Percentiles rank a stretch among this genome's conserved stretches.
phyloP scores from a whole-genome alignment of 2,329 filamentous ascomycete genomes.

The Fusarium mangiferae region DNA sequence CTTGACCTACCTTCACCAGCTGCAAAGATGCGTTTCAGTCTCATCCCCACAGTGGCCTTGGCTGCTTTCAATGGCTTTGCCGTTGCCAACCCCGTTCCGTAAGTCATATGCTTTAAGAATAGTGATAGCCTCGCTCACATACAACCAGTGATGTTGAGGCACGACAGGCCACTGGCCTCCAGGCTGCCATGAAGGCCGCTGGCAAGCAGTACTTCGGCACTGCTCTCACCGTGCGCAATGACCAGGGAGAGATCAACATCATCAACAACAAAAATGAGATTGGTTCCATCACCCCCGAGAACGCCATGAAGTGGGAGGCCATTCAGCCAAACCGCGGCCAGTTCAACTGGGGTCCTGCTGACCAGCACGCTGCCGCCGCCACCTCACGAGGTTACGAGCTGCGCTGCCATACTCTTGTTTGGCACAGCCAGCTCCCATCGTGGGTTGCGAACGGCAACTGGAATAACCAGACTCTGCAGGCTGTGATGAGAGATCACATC shows the following conservation, averaged over 20 bases:
- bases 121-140: not conserved
- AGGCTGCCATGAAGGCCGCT: slow-evolving; percentile 8
- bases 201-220: slow-evolving; percentile 21
- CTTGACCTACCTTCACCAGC: not conserved
- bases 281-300: slow-evolving; percentile 9
- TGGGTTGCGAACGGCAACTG: slow-evolving; percentile 19
- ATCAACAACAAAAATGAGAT: slow-evolving; percentile 11
- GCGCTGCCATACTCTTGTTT: slow-evolving; percentile 11
- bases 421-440: slow-evolving; percentile 13
- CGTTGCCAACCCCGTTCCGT: slow-evolving; percentile 11
- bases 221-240: slow-evolving; percentile 9
- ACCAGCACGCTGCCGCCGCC: slow-evolving; percentile 9
- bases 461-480: slow-evolving; percentile 19
- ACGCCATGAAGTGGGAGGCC: slow-evolving; percentile 22
- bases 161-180: not conserved
- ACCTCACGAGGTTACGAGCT: slow-evolving; percentile 2
- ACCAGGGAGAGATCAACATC: not conserved
- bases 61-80: slow-evolving; percentile 1
- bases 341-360: slow-evolving; percentile 13
- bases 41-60: slow-evolving; percentile 4
- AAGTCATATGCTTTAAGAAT: not conserved
- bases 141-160: not conserved
- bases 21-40: slow-evolving; percentile 20
- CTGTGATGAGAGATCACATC: slow-evolving; percentile 14
- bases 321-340: slow-evolving; percentile 17